Evolutionary conservation across 768 basidiomycete genomes (phyloP).

Genomic region (Clathrus columnatus): DNA sequence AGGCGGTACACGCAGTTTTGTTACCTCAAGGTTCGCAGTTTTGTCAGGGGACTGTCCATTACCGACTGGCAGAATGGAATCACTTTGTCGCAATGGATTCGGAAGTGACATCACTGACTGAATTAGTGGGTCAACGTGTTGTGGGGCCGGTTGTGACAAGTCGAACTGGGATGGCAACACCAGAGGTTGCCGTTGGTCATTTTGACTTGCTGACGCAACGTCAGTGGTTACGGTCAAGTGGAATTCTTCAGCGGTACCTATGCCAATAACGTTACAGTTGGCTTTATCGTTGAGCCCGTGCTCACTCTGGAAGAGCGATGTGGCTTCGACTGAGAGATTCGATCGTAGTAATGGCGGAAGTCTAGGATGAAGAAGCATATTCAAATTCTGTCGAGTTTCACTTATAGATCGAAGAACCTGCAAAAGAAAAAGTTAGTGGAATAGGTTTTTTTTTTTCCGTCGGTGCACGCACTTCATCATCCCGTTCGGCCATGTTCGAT

Average conservation of each 20-base stretch:
- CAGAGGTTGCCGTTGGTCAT: neutral
- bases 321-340: constrained; percentile 50
- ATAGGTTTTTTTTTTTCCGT: constrained; percentile 15
- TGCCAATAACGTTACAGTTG: constrained; percentile 32
- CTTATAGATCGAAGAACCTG: neutral
- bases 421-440: neutral
- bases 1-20: neutral
- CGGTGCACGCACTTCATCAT: constrained; percentile 12
- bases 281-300: constrained; percentile 56
- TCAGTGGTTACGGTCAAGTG: neutral
- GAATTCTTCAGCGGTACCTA: constrained; percentile 19
- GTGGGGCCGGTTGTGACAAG: neutral
- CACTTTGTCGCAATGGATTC: neutral
- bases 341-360: constrained; percentile 67
- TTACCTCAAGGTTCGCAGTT: no score
- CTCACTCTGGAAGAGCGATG: constrained; percentile 54
- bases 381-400: constrained; percentile 25
- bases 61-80: neutral
- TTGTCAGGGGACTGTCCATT: no score
- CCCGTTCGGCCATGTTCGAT: constrained; percentile 22
- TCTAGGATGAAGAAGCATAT: constrained; percentile 68
- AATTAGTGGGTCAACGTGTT: neutral
- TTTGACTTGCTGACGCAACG: neutral
- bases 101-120: neutral
- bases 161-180: no score